Percentiles rank a stretch among this genome's conserved stretches.
Conservation (phyloP, 306 rosid genomes). For the Lathyrus sativus region DNA sequence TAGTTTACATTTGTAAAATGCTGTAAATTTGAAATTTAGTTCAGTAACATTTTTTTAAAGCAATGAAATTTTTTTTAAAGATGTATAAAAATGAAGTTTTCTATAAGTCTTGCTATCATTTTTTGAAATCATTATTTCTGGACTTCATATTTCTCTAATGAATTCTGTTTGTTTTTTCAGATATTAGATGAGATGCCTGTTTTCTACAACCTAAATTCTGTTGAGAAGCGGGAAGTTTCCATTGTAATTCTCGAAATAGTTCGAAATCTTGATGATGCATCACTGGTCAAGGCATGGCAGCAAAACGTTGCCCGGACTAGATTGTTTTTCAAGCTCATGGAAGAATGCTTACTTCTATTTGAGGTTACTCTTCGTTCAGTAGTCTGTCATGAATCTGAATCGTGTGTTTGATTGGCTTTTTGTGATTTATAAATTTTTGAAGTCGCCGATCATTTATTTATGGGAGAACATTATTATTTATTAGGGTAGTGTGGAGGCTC, state of each 20-base stretch:
- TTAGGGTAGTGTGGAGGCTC: neutral
- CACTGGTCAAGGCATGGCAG: constrained; percentile 96
- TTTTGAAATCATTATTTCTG: constrained; percentile 7
- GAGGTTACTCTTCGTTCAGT: constrained; percentile 64
- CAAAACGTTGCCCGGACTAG: constrained; percentile 94
- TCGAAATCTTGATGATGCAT: constrained; percentile 88
- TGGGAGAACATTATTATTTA: neutral
- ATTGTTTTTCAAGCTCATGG: constrained; percentile 98
- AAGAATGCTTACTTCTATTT: constrained; percentile 82
- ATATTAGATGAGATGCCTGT: constrained; percentile 98
- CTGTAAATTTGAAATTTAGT: constrained; percentile 7
- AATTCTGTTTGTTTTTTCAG: constrained; percentile 53
- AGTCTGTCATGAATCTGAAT: constrained; percentile 18
- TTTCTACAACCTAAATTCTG: constrained; percentile 85
- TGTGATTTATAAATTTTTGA: neutral
- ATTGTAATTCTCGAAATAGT: constrained; percentile 89
- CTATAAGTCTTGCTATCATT: neutral
- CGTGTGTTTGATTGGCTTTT: constrained; percentile 22
- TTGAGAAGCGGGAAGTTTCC: constrained; percentile 93
- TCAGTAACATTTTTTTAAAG: neutral
- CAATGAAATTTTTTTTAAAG: neutral
- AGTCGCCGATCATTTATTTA: neutral
- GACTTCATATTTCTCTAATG: constrained; percentile 30
- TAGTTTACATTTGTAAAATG: constrained; percentile 11
- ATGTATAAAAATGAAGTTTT: neutral